Percentiles rank a stretch among this genome's conserved stretches.
Evolutionary conservation across 148 eudicot species (phyloP).

Genomic region (Nepenthes gracilis): DNA sequence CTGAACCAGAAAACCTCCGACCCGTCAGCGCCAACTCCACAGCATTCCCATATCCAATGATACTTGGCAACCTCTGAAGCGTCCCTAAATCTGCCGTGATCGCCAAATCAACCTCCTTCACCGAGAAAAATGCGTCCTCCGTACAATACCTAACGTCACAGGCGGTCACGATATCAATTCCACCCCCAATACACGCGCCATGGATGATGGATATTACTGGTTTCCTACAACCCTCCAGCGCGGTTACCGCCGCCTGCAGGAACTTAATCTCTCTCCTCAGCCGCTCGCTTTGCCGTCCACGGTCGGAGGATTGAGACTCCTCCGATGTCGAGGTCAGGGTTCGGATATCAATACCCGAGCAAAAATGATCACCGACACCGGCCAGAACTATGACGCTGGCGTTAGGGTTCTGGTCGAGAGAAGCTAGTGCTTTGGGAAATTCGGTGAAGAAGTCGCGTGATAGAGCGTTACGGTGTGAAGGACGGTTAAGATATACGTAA

Average conservation of each 20-base stretch:
- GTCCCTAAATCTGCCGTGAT: constrained; percentile 88
- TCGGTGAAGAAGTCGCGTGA: constrained; percentile 60
- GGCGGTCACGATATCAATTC: constrained; percentile 68
- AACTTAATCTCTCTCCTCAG: constrained; percentile 46
- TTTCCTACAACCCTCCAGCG: constrained; percentile 76
- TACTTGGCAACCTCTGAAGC: constrained; percentile 76
- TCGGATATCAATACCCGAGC: constrained; percentile 78
- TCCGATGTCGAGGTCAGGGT: constrained; percentile 15
- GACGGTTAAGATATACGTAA: constrained; percentile 43
- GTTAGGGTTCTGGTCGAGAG: constrained; percentile 58
- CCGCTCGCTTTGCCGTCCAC: constrained; percentile 46
- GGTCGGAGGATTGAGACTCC: constrained; percentile 14
- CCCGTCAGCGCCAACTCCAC: constrained; percentile 81
- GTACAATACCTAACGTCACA: constrained; percentile 75
- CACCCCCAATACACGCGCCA: constrained; percentile 87
- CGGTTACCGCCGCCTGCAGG: constrained; percentile 56
- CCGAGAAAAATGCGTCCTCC: constrained; percentile 49
- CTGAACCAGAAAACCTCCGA: constrained; percentile 45
- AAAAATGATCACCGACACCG: constrained; percentile 58
- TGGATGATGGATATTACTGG: constrained; percentile 70
- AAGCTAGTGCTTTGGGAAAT: constrained; percentile 60
- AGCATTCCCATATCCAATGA: constrained; percentile 76
- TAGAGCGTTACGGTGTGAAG: constrained; percentile 58
- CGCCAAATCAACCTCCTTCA: constrained; percentile 91
- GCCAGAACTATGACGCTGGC: constrained; percentile 54